Percentiles rank a stretch among this genome's conserved stretches.
phyloP scores from a whole-genome alignment of 345 rosid species.

The Euclidium syriacum region DNA sequence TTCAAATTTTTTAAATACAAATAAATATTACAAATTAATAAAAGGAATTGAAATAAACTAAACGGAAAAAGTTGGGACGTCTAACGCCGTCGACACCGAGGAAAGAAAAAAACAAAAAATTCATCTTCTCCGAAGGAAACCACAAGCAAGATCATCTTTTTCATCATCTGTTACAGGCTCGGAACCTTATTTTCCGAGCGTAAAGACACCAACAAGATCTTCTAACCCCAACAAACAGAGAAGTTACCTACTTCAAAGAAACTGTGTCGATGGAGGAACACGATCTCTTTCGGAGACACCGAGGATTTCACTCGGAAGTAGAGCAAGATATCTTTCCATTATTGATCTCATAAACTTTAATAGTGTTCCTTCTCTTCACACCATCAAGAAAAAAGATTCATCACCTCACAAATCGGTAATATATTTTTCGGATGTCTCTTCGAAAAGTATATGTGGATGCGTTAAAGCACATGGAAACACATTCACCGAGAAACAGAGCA shows the following conservation, averaged over 20 bases:
- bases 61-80: too few relatives aligned
- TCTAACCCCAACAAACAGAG: constrained; percentile 24
- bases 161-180: constrained; percentile 17
- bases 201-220: constrained; percentile 42
- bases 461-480: constrained; percentile 29
- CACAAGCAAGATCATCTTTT: constrained; percentile 28
- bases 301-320: constrained; percentile 65
- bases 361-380: constrained; percentile 48
- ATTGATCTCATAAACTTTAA: constrained; percentile 39
- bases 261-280: constrained; percentile 41
- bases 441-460: constrained; percentile 9
- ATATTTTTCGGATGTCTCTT: too few relatives aligned
- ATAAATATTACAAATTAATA: too few relatives aligned
- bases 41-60: too few relatives aligned
- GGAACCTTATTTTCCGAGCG: constrained; percentile 51
- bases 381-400: constrained; percentile 68
- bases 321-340: constrained; percentile 48
- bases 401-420: constrained; percentile 33
- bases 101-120: too few relatives aligned
- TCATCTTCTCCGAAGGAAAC: too few relatives aligned
- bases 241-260: constrained; percentile 34
- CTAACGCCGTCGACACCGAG: too few relatives aligned
- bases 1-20: too few relatives aligned
- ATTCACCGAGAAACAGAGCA: constrained; percentile 43
- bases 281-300: constrained; percentile 86